phyloP scores from a whole-genome alignment of 306 rosid genomes.

The Echinosophora koreensis region DNA sequence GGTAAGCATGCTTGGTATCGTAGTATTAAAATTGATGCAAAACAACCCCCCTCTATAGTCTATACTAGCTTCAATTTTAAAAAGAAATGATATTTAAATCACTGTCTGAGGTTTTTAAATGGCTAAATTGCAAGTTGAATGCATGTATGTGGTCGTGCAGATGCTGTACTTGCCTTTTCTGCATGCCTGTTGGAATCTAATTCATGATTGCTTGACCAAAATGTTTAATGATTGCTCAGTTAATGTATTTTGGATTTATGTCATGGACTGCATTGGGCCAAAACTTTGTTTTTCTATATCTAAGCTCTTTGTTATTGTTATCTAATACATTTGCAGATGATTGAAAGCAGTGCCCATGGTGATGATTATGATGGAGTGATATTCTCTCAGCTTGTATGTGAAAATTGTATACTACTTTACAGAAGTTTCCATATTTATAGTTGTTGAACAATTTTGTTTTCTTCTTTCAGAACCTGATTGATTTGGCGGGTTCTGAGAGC shows the following conservation, averaged over 20 bases:
- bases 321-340: slow-evolving; percentile 77
- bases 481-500: slow-evolving; percentile 99
- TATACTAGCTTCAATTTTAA: slow-evolving; percentile 2
- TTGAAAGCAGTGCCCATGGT: slow-evolving; percentile 97
- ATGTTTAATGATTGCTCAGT: neutral
- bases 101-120: slow-evolving; percentile 18
- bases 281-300: neutral
- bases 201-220: slow-evolving; percentile 10
- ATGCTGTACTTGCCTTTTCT: slow-evolving; percentile 35
- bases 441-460: slow-evolving; percentile 11
- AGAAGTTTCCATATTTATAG: slow-evolving; percentile 11
- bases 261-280: neutral
- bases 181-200: slow-evolving; percentile 25
- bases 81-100: slow-evolving; percentile 13
- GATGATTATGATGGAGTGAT: slow-evolving; percentile 99
- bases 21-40: slow-evolving; percentile 30
- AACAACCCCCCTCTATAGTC: slow-evolving; percentile 6
- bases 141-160: neutral
- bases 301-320: slow-evolving; percentile 5
- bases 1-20: slow-evolving; percentile 62
- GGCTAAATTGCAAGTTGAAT: slow-evolving; percentile 12
- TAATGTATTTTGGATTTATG: slow-evolving; percentile 34
- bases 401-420: slow-evolving; percentile 33
- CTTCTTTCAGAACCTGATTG: slow-evolving; percentile 82
- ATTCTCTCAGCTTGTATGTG: slow-evolving; percentile 96